Evolutionary conservation across 1,284 basidiomycete species (phyloP).

Genomic region (Psilocybe mexicana): DNA sequence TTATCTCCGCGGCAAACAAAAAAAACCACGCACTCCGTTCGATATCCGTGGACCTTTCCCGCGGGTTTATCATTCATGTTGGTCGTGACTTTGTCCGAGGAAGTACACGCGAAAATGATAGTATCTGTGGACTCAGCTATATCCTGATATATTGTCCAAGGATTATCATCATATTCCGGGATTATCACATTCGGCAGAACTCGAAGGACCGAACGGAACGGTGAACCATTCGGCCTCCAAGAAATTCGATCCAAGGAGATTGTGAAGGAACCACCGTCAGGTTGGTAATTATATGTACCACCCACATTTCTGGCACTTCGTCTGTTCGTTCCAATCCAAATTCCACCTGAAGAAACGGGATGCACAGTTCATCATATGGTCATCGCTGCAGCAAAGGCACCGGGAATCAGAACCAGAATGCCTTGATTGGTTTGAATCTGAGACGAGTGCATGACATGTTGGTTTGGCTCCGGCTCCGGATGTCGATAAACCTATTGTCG

Average conservation of each 20-base stretch:
- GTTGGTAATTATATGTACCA: background rate
- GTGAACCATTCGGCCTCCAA: background rate
- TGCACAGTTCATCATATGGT: background rate
- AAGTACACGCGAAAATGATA: no score
- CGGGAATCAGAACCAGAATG: background rate
- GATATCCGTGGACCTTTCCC: no score
- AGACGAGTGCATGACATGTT: background rate
- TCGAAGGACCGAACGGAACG: background rate
- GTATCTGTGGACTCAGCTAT: no score
- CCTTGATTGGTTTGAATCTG: background rate
- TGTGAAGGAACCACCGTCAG: background rate
- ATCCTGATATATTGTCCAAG: no score
- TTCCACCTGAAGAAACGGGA: background rate
- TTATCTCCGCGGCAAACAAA: no score
- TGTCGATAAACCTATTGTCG: background rate
- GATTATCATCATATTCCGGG: no score
- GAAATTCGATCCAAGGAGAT: background rate
- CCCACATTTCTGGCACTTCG: background rate
- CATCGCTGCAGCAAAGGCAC: background rate
- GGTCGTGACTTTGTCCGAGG: no score
- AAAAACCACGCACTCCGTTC: no score
- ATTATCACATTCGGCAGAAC: background rate
- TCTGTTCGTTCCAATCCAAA: background rate
- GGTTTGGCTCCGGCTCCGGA: background rate
- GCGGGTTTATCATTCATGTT: no score